Evolutionary conservation across 352 stramenopile species (phyloP).

Genomic region (Blastocystis sp.): DNA sequence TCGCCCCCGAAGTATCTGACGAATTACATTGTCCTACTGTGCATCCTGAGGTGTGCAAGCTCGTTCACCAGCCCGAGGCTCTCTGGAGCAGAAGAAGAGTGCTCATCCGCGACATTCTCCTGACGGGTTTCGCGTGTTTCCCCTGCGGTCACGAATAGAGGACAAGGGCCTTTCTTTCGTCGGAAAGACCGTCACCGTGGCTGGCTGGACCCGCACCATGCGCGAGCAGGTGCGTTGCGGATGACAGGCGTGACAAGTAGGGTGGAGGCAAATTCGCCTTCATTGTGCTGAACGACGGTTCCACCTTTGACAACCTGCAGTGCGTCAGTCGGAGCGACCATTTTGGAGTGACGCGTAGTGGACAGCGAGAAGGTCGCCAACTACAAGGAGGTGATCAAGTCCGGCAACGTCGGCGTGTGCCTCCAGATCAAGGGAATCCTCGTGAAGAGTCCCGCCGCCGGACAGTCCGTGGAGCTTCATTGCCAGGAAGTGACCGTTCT

Average conservation of each 20-base stretch:
- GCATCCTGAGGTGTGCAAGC: conserved; percentile 52
- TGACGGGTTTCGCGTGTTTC: not conserved
- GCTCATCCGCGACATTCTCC: conserved; percentile 62
- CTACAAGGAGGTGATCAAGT: conserved; percentile 79
- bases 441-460: conserved; percentile 82
- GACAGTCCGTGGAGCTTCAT: conserved; percentile 87
- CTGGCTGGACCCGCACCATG: conserved; percentile 91
- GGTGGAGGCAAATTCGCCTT: conserved; percentile 80
- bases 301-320: conserved; percentile 85
- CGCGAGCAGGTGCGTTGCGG: conserved; percentile 87
- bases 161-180: conserved; percentile 66
- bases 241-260: not conserved
- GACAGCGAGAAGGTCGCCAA: conserved; percentile 71
- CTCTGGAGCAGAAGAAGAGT: conserved; percentile 66
- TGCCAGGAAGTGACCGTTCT: conserved; percentile 81
- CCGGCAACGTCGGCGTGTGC: conserved; percentile 85
- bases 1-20: conserved; percentile 30
- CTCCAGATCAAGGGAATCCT: conserved; percentile 85
- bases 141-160: conserved; percentile 17
- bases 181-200: conserved; percentile 76
- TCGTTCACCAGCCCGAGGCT: conserved; percentile 11
- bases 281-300: conserved; percentile 91
- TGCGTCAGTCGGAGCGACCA: conserved; percentile 77
- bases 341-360: conserved; percentile 73
- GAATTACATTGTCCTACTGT: conserved; percentile 51